Evolutionary conservation across 768 basidiomycete genomes (phyloP), one percentile per base, ranked within the genome.

Genomic region (Agrocybe chaxingu): DNA sequence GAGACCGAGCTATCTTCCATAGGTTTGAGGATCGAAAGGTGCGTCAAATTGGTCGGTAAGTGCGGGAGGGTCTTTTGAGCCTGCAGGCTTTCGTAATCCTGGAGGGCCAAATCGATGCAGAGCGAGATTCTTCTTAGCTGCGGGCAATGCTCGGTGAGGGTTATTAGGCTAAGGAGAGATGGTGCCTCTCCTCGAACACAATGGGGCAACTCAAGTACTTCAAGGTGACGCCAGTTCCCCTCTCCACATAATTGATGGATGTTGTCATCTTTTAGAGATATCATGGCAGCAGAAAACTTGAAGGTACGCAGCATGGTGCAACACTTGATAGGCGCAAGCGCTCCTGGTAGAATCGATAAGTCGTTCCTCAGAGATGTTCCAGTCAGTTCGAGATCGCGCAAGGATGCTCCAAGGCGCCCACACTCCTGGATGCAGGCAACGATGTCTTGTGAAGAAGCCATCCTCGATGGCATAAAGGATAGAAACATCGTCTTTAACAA

Each of bases 201-300:
- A 6, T 16, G 29, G 18, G 51, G 51, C 0, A 58, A 39, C 11
- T 24, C 6, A 7, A 57, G 41, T 3, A 16, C 12, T 40, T 18
- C 46, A n/a, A 58, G 46, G 32, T 48, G 44, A n/a, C 31, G 24
- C 57, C 57, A 58, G 9, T 33, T 16, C 11, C 29, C 36, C 10
- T 43, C 42, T 24, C 13, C 30, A 37, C 53, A 52, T 4, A 58
- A 32, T 8, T 51, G 34, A 6, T 33, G 40, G 4, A 58, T 53
- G 33, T 37, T 24, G 7, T 32, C 32, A 16, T 58, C 57, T 13
- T 18, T 45, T 8, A 52, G 30, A 3, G 45, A 13, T 31, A 58
- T 12, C 1, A 16, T 32, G 11, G 53, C 19, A 3, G 45, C 51
- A 1, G 13, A n/a, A 4, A 58, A n/a, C 4, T 39, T 30, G n/a